Percentiles rank a stretch among this genome's conserved stretches.
Evolutionary conservation across 192 early-diverging fungal genomes (phyloP).

Genomic region (Thamnidium elegans): DNA sequence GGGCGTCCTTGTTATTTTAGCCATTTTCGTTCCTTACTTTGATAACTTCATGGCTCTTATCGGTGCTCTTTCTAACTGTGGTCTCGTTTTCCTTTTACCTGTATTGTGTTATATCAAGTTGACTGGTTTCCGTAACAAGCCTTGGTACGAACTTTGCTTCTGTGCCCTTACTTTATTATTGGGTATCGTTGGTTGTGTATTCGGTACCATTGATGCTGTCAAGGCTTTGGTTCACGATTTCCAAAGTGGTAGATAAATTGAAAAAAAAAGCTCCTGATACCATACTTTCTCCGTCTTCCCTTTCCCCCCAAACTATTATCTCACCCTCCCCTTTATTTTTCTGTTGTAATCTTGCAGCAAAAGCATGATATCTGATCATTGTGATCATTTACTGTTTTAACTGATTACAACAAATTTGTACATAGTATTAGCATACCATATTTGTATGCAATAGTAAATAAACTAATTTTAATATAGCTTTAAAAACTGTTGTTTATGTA

Average conservation of each 20-base stretch:
- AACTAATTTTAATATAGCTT: no score
- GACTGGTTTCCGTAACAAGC: conserved; percentile 49
- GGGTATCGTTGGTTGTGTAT: conserved; percentile 58
- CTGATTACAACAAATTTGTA: no score
- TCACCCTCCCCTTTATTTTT: background rate
- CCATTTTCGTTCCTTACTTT: conserved; percentile 77
- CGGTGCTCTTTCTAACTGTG: conserved; percentile 72
- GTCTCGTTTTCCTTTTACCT: conserved; percentile 84
- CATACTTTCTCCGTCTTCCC: background rate
- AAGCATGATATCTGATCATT: no score
- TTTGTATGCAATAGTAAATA: no score
- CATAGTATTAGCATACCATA: no score
- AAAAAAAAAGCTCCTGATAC: background rate
- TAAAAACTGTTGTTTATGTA: no score
- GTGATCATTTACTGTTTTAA: no score
- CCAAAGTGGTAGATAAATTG: conserved; percentile 9
- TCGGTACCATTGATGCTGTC: conserved; percentile 66
- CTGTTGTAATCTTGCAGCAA: background rate
- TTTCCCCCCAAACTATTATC: no score
- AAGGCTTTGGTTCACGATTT: conserved; percentile 42
- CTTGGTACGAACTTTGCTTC: conserved; percentile 45
- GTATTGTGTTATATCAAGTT: conserved; percentile 78
- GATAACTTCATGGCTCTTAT: conserved; percentile 74
- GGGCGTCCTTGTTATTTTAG: conserved; percentile 51
- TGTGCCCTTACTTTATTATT: conserved; percentile 55